phyloP scores from a whole-genome alignment of 1,139 yeast genomes.

The Scheffersomyces segobiensis region DNA sequence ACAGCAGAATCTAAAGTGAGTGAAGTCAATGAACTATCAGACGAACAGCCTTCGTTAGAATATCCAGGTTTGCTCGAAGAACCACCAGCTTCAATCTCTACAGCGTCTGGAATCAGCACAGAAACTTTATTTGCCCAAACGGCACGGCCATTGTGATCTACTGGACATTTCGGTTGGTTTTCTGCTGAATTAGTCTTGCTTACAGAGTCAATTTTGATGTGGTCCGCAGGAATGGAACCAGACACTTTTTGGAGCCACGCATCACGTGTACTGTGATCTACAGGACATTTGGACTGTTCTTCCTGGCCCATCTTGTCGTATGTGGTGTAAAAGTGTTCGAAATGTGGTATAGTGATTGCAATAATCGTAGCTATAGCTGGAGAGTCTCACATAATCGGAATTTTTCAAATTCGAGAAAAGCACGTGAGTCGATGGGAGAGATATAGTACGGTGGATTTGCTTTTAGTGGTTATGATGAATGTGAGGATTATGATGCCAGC shows the following conservation, averaged over 20 bases:
- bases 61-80: constrained; percentile 5
- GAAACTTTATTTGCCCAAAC: constrained; percentile 29
- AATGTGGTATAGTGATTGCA: background rate
- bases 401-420: background rate
- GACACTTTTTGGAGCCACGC: constrained; percentile 46
- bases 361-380: background rate
- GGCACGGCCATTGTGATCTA: constrained; percentile 21
- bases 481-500: no score
- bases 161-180: constrained; percentile 26
- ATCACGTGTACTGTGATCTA: constrained; percentile 59
- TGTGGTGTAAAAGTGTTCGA: background rate
- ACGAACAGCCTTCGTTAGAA: constrained; percentile 44
- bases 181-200: background rate
- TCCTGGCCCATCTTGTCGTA: constrained; percentile 1
- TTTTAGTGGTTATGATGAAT: background rate
- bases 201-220: constrained; percentile 3
- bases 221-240: constrained; percentile 3
- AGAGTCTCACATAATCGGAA: background rate
- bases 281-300: constrained; percentile 59
- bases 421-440: background rate
- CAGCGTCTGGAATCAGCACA: constrained; percentile 34
- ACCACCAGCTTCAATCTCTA: constrained; percentile 28
- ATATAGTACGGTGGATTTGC: background rate
- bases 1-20: constrained; percentile 22
- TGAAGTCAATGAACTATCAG: constrained; percentile 26